Evolutionary conservation across 768 basidiomycete genomes (phyloP), one percentile per base, ranked within the genome.

Genomic region (Amanita phalloides): DNA sequence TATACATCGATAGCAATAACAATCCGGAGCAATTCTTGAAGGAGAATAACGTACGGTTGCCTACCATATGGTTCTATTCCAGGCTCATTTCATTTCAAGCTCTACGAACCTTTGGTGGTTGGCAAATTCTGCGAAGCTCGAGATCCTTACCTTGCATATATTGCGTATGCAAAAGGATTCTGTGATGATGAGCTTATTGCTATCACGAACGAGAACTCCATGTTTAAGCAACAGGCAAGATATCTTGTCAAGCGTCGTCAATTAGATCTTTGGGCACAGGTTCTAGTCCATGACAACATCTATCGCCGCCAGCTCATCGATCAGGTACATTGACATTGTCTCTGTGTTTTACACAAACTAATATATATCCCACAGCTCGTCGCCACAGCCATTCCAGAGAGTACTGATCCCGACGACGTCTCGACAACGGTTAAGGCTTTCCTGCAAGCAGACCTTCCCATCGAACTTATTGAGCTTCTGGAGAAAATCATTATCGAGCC

Each of bases 161-260:
- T 99, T 59, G 96, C 96, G 0, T 99, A 98, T 63, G 96, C 96
- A 35, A 98, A 98, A 66, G 96, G 96, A 53, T 87, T 97, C 68
- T 99, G 96, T 64, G 96, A 99, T 57, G 92, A 98, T 4, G 96
- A 99, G 68, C 79, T 99, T 54, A 94, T 99, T 62, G 67, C 81
- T 20, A 95, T 99, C 66, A 98, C 96, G 45, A 98, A 98, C 64
- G 94, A 95, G 58, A 99, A 99, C 72, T 85, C 93, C 10, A 99
- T 99, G 96, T 99, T 94, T 79, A 99, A 98, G 70, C 95, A 99
- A 62, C 96, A 98, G 68, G 90, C 96, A 48, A 86, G 96, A 26
- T 99, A 99, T 69, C 81, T 99, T 53, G 90, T 97, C 63, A 96
- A 94, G 69, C 85, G 96, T 59, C 90, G 96, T 55, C 84, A 90